These are phyloP conservation scores for Dictyostelium firmibasis DNA, from an alignment of 78 protist genomes.

Conservation along the genomic window DNA sequence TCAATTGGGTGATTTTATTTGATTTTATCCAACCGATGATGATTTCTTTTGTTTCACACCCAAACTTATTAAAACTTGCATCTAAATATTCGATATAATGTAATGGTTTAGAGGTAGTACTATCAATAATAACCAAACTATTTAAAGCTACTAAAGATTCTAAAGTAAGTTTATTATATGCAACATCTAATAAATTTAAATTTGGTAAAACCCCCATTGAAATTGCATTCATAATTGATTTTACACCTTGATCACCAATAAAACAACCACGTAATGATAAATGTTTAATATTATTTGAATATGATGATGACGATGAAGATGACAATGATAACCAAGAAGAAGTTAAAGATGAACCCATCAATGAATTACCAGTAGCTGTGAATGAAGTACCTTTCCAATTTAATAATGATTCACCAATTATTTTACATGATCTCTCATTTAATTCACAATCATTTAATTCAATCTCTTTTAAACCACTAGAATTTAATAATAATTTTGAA, in stretches of 20 bases:
- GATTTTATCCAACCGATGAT: background rate
- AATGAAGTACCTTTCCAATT: conserved; percentile 21
- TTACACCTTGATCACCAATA: conserved; percentile 41
- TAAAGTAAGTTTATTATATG: background rate
- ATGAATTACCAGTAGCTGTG: conserved; percentile 6
- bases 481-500: background rate
- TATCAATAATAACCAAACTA: background rate
- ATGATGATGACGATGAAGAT: background rate
- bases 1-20: background rate
- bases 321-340: background rate
- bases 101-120: too few species aligned
- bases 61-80: conserved; percentile 21
- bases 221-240: background rate
- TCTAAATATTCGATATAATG: background rate
- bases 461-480: background rate
- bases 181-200: conserved; percentile 21
- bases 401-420: conserved; percentile 10
- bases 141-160: background rate
- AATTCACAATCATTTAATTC: conserved; percentile 39
- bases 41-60: background rate
- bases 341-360: background rate
- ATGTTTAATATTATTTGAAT: background rate
- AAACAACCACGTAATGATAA: conserved; percentile 15
- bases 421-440: background rate
- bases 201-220: background rate